Base-by-base conservation (phyloP, 805 yeast genomes). In the Metschnikowia matae region DNA sequence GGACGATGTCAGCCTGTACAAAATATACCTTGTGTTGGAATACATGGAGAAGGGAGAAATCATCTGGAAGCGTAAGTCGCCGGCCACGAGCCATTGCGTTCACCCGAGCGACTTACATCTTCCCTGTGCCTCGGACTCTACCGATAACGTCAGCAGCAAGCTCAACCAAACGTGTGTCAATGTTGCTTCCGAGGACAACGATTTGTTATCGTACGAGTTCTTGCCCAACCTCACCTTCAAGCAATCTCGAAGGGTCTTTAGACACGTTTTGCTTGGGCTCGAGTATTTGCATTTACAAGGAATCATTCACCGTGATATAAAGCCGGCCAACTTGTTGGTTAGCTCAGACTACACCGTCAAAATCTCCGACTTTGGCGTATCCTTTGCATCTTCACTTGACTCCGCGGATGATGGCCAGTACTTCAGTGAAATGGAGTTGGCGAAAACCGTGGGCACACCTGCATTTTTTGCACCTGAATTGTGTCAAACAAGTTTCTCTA, bases 401-500 rank as follows among this genome's bases (percentile, higher is more conserved):
- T 75, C 69, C n/a, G 62, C 62, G 26, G 82, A 80, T 45, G 81
- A 79, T 29, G 71, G 70, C 14, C 64, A 65, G 50, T 53, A 65
- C 23, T 63, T 70, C 18, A 63, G 64, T 51, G 97, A 90, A 54
- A 71, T 83, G 49, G 97, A 92, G 59, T 74, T 92, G 54, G 95
- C 97, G 1, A 92, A 91, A 66, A 92, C 98, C 0, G 98, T 96
- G 0, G 99, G 98, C 4, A 92, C 98, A 0, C 98, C 98, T 1
- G 97, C 97, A 0, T 92, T 92, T 66, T 85, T 90, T 61, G 96
- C 98, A 0, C 70, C 70, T 0, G 99, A 94, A 64, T 74, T 91
- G 43, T 91, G 97, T 63, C 76, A 78, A 48, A 83, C 87, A 33
- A 40, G 50, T n/a, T 45, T 46, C n/a, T 36, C 40, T 13, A 32